Conservation (phyloP, 1,284 basidiomycete genomes). For the Pholiota adiposa region DNA sequence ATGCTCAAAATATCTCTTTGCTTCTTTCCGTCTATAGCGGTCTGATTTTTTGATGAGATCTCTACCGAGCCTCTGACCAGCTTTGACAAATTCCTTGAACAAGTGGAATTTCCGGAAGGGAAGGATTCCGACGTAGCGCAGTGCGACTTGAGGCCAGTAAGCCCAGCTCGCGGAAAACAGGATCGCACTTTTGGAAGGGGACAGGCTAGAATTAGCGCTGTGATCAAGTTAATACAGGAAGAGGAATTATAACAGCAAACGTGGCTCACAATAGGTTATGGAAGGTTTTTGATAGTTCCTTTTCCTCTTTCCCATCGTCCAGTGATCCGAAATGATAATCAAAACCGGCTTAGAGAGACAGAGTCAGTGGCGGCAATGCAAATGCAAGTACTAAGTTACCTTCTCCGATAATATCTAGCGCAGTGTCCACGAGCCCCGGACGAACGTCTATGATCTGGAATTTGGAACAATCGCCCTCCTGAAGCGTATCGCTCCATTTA, state of each 20-base stretch:
- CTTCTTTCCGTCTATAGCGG: slow-evolving; percentile 8
- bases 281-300: slow-evolving; percentile 9
- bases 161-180: slow-evolving; percentile 16
- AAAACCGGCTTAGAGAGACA: slow-evolving; percentile 7
- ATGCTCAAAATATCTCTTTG: slow-evolving; percentile 14
- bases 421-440: slow-evolving; percentile 9
- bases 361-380: neutral
- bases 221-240: neutral
- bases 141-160: slow-evolving; percentile 9
- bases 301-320: slow-evolving; percentile 4
- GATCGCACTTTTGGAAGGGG: slow-evolving; percentile 8
- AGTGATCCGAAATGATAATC: slow-evolving; percentile 17
- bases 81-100: slow-evolving; percentile 9
- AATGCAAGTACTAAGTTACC: neutral
- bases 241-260: too few relatives aligned
- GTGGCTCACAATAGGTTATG: slow-evolving; percentile 13
- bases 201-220: slow-evolving; percentile 12
- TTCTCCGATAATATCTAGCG: slow-evolving; percentile 15
- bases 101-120: slow-evolving; percentile 13
- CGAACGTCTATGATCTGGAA: slow-evolving; percentile 12
- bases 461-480: slow-evolving; percentile 13
- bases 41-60: slow-evolving; percentile 8
- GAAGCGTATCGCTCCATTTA: slow-evolving; percentile 13
- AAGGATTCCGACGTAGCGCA: slow-evolving; percentile 5
- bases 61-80: slow-evolving; percentile 10